These are phyloP conservation scores for Stachybotrys echinatus DNA, from an alignment of 2,329 filamentous ascomycete species.

Conservation along the genomic window DNA sequence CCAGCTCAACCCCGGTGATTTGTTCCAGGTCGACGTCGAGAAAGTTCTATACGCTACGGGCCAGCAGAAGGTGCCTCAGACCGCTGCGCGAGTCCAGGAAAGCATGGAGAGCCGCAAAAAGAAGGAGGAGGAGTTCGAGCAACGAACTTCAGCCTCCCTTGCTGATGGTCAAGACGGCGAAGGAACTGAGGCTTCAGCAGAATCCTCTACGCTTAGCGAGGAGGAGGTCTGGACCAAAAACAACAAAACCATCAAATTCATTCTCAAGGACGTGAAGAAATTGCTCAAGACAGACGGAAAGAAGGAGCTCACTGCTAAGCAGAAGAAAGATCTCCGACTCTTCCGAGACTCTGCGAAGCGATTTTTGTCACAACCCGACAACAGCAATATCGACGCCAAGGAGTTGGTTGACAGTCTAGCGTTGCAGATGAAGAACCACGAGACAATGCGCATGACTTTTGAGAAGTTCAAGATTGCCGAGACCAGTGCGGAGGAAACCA, in stretches of 20 bases:
- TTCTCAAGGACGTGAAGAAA: slow-evolving; percentile 25
- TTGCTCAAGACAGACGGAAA: slow-evolving; percentile 35
- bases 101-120: slow-evolving; percentile 20
- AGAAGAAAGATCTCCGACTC: slow-evolving; percentile 70
- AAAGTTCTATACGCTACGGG: slow-evolving; percentile 87
- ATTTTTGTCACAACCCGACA: slow-evolving; percentile 43
- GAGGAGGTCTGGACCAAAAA: slow-evolving; percentile 19
- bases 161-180: slow-evolving; percentile 1
- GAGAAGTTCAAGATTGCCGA: slow-evolving; percentile 18
- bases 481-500: slow-evolving; percentile 4
- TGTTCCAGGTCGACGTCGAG: slow-evolving; percentile 93
- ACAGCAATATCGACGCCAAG: slow-evolving; percentile 17
- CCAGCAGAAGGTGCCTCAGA: slow-evolving; percentile 50
- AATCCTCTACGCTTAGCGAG: slow-evolving; percentile 13
- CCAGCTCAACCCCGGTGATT: slow-evolving; percentile 90
- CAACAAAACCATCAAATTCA: slow-evolving; percentile 17
- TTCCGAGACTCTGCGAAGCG: slow-evolving; percentile 62
- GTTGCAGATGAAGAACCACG: slow-evolving; percentile 25
- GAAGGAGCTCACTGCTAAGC: slow-evolving; percentile 55
- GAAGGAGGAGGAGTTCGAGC: slow-evolving; percentile 17
- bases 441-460: slow-evolving; percentile 22
- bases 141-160: slow-evolving; percentile 7
- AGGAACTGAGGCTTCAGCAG: slow-evolving; percentile 13
- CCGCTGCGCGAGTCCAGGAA: slow-evolving; percentile 14
- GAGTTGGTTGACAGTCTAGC: slow-evolving; percentile 26